A percentile compares a stretch with the other conserved stretches of the same genome.
These are phyloP conservation scores for Tanacetum coccineum DNA, from an alignment of 129 eudicot genomes.

Conservation along the genomic window DNA sequence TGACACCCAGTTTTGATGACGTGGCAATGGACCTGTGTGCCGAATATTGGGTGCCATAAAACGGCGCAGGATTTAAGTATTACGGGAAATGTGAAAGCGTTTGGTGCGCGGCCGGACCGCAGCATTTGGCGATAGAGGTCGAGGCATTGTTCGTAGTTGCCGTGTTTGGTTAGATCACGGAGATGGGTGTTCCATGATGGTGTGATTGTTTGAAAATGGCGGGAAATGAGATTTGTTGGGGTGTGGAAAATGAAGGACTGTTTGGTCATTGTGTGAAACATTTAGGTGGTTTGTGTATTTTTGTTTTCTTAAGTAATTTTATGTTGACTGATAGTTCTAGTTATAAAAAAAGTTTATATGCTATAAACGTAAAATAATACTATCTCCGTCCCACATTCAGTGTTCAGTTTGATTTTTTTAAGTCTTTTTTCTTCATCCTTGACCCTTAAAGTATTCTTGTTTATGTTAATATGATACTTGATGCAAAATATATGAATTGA, in stretches of 20 bases:
- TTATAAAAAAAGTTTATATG: too few species aligned
- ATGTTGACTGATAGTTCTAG: too few species aligned
- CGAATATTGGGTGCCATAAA: conserved; percentile 44
- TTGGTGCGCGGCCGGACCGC: conserved; percentile 74
- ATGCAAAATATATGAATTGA: too few species aligned
- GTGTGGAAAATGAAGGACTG: conserved; percentile 16
- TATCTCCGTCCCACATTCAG: too few species aligned
- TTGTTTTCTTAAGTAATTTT: background rate
- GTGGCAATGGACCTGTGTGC: conserved; percentile 63
- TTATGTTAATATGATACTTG: too few species aligned
- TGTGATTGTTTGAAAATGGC: conserved; percentile 9
- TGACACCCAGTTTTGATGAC: conserved; percentile 58
- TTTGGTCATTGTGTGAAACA: conserved; percentile 34
- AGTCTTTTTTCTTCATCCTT: too few species aligned
- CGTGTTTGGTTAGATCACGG: too few species aligned
- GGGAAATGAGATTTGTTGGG: conserved; percentile 28
- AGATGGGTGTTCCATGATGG: too few species aligned
- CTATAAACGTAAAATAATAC: too few species aligned
- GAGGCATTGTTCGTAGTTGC: conserved; percentile 53
- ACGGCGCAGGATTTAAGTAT: conserved; percentile 72
- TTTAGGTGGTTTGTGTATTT: conserved; percentile 1
- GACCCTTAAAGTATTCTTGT: too few species aligned
- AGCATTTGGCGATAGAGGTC: conserved; percentile 70
- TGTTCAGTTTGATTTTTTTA: too few species aligned
- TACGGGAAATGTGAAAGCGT: conserved; percentile 77